Evolutionary conservation across 345 rosid genomes (phyloP), one percentile per base, ranked within the genome.

Genomic region (Pistacia integerrima): DNA sequence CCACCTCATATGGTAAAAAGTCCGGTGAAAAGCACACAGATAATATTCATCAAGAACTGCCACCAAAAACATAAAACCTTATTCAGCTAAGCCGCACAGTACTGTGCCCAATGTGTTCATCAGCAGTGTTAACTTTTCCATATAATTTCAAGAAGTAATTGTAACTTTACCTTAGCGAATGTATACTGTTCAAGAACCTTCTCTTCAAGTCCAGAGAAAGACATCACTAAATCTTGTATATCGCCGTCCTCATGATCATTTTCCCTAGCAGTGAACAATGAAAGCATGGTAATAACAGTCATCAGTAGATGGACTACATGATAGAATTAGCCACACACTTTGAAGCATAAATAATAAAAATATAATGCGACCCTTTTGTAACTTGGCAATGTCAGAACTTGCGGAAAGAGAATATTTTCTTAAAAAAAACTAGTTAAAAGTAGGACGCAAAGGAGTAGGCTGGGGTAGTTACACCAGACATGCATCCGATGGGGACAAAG

Each of bases 131-230:
- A 25, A 63, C 6, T 33, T 63, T n/a, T 33, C 20, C 56, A 22
- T 22, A 58, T 35, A 74, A 61, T 51, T n/a, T 41, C 44, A 49
- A 46, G n/a, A 54, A 64, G 8, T 46, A 64, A 69, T 67, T 8
- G 38, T n/a, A 67, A 58, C 64, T 62, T 49, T 90, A 94, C 98
- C 97, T 95, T 95, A 13, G 99, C 97, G 85, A 89, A 89, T 65
- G 99, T 90, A 85, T 91, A 95, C 74, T 87, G 97, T 66, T 85
- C 96, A 60, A 95, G 97, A 81, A 95, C 90, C 84, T 90, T 91
- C 84, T 93, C 98, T 86, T 91, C 91, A 61, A 95, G 93, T 52
- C 93, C 94, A 56, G 90, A 76, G 81, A 88, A 93, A 78, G 91
- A 93, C 83, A 85, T 84, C 41, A 86, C 87, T 67, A 95, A 73